Evolutionary conservation across 108 stramenopile genomes (phyloP), one percentile per base, ranked within the genome.

Genomic region (Craspedostauros australis): DNA sequence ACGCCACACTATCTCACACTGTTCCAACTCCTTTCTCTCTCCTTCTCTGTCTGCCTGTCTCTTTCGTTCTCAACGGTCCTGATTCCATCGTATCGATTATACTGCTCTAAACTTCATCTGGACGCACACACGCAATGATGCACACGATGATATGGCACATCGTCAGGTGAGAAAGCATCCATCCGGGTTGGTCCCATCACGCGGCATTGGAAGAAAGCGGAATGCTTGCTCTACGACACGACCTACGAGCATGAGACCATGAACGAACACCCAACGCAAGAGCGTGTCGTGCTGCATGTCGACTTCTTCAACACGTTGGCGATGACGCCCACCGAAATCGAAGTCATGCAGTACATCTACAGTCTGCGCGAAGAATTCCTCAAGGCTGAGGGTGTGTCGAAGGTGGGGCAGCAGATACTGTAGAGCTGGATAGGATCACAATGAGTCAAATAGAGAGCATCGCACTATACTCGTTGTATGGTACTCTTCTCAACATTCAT

Each of bases 371-470:
- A 88, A 60, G 80, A 84, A 54, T 93, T 88, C 39, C 77, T 86
- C 80, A 87, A 79, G 64, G 91, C 91, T 4, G 85, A 92, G 45
- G 84, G 82, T 1, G 82, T 92, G n/a, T 68, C 80, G 32, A 87
- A 86, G 51, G 82, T 87, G 32, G 87, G 83, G n/a, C 74, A 78
- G 30, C 87, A 89, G 39, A 66, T 85, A 47, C 58, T 89, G 43
- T 89, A 78, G 39, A 37, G 14, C n/a, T n/a, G n/a, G n/a, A n/a
- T n/a, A n/a, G n/a, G n/a, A n/a, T n/a, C n/a, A n/a, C n/a, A n/a
- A n/a, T n/a, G n/a, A n/a, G n/a, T n/a, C n/a, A n/a, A n/a, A n/a
- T n/a, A n/a, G n/a, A n/a, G n/a, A n/a, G n/a, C n/a, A n/a, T n/a
- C n/a, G n/a, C n/a, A n/a, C n/a, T 46, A 2, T 46, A 7, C 5